phyloP scores from a whole-genome alignment of 2,329 filamentous ascomycete genomes.

The Talaromyces rugulosus region DNA sequence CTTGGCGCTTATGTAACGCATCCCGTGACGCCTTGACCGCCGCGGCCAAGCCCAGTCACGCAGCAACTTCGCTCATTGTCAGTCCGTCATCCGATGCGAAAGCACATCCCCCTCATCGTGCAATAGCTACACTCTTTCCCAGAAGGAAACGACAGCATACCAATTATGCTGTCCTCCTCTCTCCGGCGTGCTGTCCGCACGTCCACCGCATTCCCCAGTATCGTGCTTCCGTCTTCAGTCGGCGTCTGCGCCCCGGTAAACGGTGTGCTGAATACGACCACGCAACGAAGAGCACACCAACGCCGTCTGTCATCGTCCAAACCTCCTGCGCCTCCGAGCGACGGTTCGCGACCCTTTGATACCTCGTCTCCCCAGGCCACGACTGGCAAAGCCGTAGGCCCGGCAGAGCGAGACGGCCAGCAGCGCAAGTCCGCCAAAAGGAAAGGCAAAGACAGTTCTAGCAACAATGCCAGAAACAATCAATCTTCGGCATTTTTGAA shows the following conservation, averaged over 20 bases:
- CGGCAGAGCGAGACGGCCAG: constrained; percentile 27
- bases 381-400: constrained; percentile 23
- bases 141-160: neutral
- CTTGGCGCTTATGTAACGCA: constrained; percentile 9
- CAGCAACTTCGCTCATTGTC: constrained; percentile 8
- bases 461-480: constrained; percentile 1
- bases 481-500: constrained; percentile 35
- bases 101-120: neutral
- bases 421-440: constrained; percentile 26
- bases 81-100: constrained; percentile 3
- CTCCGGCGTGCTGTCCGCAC: constrained; percentile 42
- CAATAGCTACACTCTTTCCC: constrained; percentile 10
- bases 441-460: constrained; percentile 12
- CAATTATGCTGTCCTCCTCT: constrained; percentile 43
- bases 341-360: constrained; percentile 41
- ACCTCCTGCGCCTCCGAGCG: constrained; percentile 42
- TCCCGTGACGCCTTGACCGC: constrained; percentile 17
- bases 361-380: constrained; percentile 24
- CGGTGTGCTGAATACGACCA: neutral
- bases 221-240: constrained; percentile 27
- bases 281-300: constrained; percentile 30
- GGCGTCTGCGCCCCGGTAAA: constrained; percentile 22
- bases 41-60: constrained; percentile 11
- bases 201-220: constrained; percentile 20
- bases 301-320: constrained; percentile 48